Evolutionary conservation across 495 filamentous ascomycete genomes (phyloP).

Genomic region (Cairneyella variabilis): DNA sequence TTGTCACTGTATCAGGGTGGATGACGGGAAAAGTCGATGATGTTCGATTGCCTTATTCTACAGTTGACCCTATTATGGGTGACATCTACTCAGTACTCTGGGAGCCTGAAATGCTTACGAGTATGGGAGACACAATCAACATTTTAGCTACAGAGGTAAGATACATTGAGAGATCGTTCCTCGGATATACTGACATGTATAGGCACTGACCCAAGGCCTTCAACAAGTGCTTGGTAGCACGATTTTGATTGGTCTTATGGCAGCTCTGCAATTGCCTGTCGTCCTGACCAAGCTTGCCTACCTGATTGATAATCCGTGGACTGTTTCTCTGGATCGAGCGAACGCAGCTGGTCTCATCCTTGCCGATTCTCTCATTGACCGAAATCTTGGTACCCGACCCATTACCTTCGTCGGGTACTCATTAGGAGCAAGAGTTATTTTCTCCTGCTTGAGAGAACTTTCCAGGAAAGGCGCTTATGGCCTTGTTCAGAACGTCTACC

Average conservation of each 20-base stretch:
- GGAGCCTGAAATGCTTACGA: constrained; percentile 97
- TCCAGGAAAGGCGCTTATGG: constrained; percentile 84
- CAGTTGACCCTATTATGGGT: constrained; percentile 95
- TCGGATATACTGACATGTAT: not conserved
- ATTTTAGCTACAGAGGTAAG: constrained; percentile 95
- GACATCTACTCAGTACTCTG: constrained; percentile 96
- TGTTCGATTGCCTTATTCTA: constrained; percentile 90
- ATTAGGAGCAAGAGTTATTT: constrained; percentile 88
- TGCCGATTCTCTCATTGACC: constrained; percentile 88
- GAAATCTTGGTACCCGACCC: constrained; percentile 86
- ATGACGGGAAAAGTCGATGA: constrained; percentile 98
- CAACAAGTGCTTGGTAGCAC: constrained; percentile 95
- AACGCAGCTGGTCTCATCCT: constrained; percentile 87
- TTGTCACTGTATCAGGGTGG: constrained; percentile 95
- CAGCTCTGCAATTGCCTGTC: constrained; percentile 87
- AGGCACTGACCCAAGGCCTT: constrained; percentile 86
- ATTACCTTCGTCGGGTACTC: constrained; percentile 97
- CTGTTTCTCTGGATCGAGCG: constrained; percentile 86
- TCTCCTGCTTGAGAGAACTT: constrained; percentile 85
- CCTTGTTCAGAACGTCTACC: constrained; percentile 89
- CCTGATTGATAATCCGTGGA: constrained; percentile 98
- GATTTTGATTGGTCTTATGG: constrained; percentile 84
- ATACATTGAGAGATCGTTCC: not conserved
- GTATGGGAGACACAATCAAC: constrained; percentile 97
- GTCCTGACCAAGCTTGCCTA: constrained; percentile 94